Conservation (phyloP, 2,329 filamentous ascomycete species). For the Gnomoniopsis sp. region DNA sequence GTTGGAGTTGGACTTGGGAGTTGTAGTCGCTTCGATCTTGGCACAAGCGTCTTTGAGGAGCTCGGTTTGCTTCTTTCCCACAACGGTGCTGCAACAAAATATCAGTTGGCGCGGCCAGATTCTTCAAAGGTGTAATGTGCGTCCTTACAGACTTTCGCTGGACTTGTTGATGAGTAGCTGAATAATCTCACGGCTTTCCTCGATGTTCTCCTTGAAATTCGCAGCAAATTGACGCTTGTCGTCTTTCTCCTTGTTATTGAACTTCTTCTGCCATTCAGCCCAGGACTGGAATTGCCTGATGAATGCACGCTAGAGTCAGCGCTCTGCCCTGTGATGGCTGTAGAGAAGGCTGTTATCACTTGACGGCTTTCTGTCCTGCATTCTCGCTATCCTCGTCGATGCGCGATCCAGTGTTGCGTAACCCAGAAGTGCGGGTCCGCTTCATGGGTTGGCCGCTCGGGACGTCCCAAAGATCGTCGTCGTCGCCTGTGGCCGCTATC, state of each 20-base stretch:
- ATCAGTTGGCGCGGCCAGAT: neutral
- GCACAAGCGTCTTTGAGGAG: slow-evolving; percentile 1
- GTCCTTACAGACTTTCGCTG: slow-evolving; percentile 28
- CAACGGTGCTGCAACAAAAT: neutral
- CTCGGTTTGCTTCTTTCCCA: slow-evolving; percentile 7
- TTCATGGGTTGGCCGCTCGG: slow-evolving; percentile 2
- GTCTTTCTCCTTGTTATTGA: slow-evolving; percentile 20
- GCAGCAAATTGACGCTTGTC: slow-evolving; percentile 22
- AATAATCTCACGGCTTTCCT: slow-evolving; percentile 17
- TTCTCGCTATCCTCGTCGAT: neutral
- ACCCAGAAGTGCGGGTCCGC: neutral
- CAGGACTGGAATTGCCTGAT: slow-evolving; percentile 9
- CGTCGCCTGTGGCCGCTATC: neutral
- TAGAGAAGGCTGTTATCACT: neutral
- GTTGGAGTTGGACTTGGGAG: neutral
- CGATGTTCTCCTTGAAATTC: slow-evolving; percentile 12
- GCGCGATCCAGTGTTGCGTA: neutral
- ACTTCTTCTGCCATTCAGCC: slow-evolving; percentile 16
- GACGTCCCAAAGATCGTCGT: slow-evolving; percentile 2
- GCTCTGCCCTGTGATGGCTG: neutral
- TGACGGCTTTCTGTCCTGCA: neutral
- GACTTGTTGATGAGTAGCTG: slow-evolving; percentile 22
- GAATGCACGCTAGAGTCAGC: neutral
- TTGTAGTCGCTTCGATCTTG: neutral
- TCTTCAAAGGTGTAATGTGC: neutral